Evolutionary conservation across 2,329 filamentous ascomycete genomes (phyloP).

Genomic region (Diaporthe sp.): DNA sequence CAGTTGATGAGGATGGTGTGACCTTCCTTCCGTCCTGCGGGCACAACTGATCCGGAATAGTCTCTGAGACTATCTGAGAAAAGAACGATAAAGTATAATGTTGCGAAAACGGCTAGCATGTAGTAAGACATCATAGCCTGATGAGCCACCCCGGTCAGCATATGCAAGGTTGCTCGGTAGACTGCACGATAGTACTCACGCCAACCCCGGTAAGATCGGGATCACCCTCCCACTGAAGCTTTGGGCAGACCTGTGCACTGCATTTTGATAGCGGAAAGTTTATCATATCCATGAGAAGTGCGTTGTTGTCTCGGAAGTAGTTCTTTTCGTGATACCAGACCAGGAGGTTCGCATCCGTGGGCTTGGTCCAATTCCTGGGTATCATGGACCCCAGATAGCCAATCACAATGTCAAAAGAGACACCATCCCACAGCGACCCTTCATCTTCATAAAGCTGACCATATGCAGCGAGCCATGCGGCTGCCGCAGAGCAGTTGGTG

Average conservation of each 20-base stretch:
- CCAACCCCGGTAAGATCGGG: conserved; percentile 37
- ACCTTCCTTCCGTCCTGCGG: conserved; percentile 16
- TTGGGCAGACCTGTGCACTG: conserved; percentile 35
- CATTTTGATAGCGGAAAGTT: conserved; percentile 17
- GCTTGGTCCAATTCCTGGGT: conserved; percentile 32
- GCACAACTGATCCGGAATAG: conserved; percentile 8
- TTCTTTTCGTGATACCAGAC: conserved; percentile 27
- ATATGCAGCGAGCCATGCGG: conserved; percentile 20
- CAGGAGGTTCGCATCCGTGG: conserved; percentile 13
- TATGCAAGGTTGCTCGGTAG: not conserved
- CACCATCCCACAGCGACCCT: conserved; percentile 17
- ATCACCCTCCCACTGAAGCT: conserved; percentile 37
- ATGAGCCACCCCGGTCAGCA: not conserved
- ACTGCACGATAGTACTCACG: conserved; percentile 10
- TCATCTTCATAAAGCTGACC: conserved; percentile 18
- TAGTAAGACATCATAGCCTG: conserved; percentile 38
- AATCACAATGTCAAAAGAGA: conserved; percentile 25
- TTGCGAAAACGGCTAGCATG: conserved; percentile 36
- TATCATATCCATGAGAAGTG: conserved; percentile 17
- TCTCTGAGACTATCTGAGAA: conserved; percentile 25
- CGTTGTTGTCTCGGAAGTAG: conserved; percentile 14
- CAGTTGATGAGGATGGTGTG: conserved; percentile 24
- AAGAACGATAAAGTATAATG: conserved; percentile 37
- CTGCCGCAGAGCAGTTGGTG: conserved; percentile 12
- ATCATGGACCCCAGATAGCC: conserved; percentile 21